These are phyloP conservation scores for Trichoderma breve DNA, from an alignment of 2,329 filamentous ascomycete species.

Conservation along the genomic window DNA sequence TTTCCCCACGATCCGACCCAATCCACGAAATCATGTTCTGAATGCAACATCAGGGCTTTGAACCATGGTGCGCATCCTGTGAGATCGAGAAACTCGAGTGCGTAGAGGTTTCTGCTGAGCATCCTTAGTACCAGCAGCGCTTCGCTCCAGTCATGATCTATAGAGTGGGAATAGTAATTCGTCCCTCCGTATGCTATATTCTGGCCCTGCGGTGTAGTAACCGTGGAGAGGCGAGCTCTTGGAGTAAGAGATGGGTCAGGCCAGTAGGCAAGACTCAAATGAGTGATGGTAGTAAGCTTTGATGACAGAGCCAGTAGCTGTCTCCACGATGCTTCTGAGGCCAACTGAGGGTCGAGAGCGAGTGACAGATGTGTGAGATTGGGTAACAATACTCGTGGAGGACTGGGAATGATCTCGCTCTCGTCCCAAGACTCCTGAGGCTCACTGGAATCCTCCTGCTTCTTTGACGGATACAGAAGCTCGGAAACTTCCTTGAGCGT, in stretches of 20 bases:
- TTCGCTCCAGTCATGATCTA: slow-evolving; percentile 60
- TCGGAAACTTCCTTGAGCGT: slow-evolving; percentile 52
- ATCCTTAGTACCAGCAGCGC: slow-evolving; percentile 54
- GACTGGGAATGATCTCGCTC: slow-evolving; percentile 32
- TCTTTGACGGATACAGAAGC: slow-evolving; percentile 46
- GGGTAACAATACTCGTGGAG: slow-evolving; percentile 47
- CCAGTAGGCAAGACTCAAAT: slow-evolving; percentile 62
- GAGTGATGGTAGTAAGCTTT: slow-evolving; percentile 55
- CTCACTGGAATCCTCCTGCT: slow-evolving; percentile 26
- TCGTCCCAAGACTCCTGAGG: slow-evolving; percentile 56
- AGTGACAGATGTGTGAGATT: slow-evolving; percentile 61
- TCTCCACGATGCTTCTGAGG: slow-evolving; percentile 52
- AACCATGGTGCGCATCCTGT: slow-evolving; percentile 59
- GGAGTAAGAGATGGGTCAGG: slow-evolving; percentile 58
- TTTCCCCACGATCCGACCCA: slow-evolving; percentile 56
- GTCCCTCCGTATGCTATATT: slow-evolving; percentile 54
- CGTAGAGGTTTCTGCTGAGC: slow-evolving; percentile 54
- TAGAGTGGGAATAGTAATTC: slow-evolving; percentile 54
- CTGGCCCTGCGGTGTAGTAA: slow-evolving; percentile 45
- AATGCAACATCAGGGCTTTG: slow-evolving; percentile 43
- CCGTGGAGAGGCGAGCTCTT: slow-evolving; percentile 48
- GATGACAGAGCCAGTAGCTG: slow-evolving; percentile 55
- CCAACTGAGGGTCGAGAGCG: slow-evolving; percentile 42
- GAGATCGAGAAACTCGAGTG: slow-evolving; percentile 60
- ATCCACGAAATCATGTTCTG: slow-evolving; percentile 50